phyloP scores from a whole-genome alignment of 805 yeast genomes.

The Barnettozyma wickerhamii region DNA sequence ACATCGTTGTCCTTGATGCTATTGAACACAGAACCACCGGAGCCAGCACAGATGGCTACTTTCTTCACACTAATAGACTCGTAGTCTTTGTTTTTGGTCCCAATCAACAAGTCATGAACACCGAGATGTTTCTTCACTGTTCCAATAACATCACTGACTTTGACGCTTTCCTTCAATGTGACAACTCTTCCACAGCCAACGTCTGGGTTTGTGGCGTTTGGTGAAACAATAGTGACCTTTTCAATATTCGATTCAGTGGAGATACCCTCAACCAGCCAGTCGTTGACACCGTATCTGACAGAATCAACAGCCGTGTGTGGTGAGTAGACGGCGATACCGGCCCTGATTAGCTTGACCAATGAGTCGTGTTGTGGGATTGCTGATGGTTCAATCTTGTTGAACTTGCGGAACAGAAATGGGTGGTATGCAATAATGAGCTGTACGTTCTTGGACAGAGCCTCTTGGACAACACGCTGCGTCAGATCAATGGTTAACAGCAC shows the following conservation, averaged over 20 bases:
- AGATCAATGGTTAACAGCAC: slow-evolving; percentile 78
- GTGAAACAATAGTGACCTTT: slow-evolving; percentile 36
- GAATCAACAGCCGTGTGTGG: slow-evolving; percentile 98
- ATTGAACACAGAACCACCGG: slow-evolving; percentile 76
- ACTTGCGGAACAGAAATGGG: slow-evolving; percentile 89
- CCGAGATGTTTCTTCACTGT: slow-evolving; percentile 51
- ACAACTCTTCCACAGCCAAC: slow-evolving; percentile 85
- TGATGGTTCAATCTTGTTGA: slow-evolving; percentile 62
- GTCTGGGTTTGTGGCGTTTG: slow-evolving; percentile 34
- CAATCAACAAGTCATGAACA: slow-evolving; percentile 60
- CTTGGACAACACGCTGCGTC: slow-evolving; percentile 78
- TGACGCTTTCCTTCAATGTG: slow-evolving; percentile 38
- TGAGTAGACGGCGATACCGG: slow-evolving; percentile 83
- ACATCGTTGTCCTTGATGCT: slow-evolving; percentile 38
- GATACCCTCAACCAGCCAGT: slow-evolving; percentile 73
- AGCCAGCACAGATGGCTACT: slow-evolving; percentile 92
- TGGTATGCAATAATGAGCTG: slow-evolving; percentile 80
- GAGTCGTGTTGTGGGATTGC: slow-evolving; percentile 79
- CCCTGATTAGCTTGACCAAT: slow-evolving; percentile 62
- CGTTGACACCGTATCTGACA: slow-evolving; percentile 89
- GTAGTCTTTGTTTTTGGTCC: slow-evolving; percentile 30
- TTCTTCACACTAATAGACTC: slow-evolving; percentile 34
- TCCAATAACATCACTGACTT: slow-evolving; percentile 41
- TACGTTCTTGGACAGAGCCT: slow-evolving; percentile 58
- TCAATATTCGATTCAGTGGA: slow-evolving; percentile 28